Evolutionary conservation across 163 green algal genomes (phyloP).

Genomic region (Prototheca stagnorum): DNA sequence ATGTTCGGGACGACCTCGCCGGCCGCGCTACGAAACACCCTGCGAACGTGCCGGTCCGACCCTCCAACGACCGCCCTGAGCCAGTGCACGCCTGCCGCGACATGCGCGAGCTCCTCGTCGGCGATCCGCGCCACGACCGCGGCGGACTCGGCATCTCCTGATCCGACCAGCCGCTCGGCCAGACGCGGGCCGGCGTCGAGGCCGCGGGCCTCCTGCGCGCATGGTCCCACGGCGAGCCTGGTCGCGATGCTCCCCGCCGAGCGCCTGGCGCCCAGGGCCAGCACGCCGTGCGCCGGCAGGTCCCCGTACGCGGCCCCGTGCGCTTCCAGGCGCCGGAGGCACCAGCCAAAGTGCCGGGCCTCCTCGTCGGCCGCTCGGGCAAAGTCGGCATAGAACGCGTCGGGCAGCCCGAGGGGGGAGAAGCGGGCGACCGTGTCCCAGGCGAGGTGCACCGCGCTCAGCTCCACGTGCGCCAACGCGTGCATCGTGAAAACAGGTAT

Average conservation of each 20-base stretch:
- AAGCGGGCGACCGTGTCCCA: constrained; percentile 81
- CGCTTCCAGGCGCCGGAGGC: constrained; percentile 68
- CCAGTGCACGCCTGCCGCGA: constrained; percentile 59
- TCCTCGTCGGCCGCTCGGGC: constrained; percentile 82
- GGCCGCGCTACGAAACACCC: constrained; percentile 21
- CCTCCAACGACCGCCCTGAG: constrained; percentile 43
- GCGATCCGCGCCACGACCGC: constrained; percentile 67
- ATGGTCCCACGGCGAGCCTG: constrained; percentile 72
- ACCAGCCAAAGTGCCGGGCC: constrained; percentile 63
- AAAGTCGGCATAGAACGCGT: constrained; percentile 70
- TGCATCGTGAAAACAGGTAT: constrained; percentile 60
- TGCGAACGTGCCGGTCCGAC: constrained; percentile 7
- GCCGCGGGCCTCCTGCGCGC: constrained; percentile 45
- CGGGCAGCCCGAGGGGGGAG: constrained; percentile 27
- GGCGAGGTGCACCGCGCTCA: constrained; percentile 82
- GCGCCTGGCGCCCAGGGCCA: constrained; percentile 56
- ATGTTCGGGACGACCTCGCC: constrained; percentile 35
- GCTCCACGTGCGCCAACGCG: constrained; percentile 56
- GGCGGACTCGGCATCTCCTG: constrained; percentile 52
- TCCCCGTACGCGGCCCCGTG: constrained; percentile 58
- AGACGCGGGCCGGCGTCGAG: constrained; percentile 58
- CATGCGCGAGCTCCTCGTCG: constrained; percentile 63
- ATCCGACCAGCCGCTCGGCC: constrained; percentile 39
- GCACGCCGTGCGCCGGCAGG: constrained; percentile 72
- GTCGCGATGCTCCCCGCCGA: constrained; percentile 19